Base-by-base conservation (phyloP, 1,284 basidiomycete genomes). In the Ustilago cynodontis region DNA sequence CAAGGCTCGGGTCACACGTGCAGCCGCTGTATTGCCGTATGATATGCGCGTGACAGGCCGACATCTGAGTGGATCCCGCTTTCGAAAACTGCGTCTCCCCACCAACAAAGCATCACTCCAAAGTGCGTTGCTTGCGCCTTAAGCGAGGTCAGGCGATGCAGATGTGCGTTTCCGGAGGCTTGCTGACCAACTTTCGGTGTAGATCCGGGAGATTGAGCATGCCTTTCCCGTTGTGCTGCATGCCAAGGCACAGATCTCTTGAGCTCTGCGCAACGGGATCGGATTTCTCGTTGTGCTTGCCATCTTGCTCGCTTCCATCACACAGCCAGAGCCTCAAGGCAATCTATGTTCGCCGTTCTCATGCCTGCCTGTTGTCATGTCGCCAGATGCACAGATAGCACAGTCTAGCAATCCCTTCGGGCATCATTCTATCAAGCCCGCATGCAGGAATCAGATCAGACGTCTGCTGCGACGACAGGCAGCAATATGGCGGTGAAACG, bases 11-110 rank as follows among this genome's bases (percentile, higher is more conserved):
- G 20, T 43, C 41, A 43, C 41, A 43, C 41, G 20, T 43, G 41
- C 41, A 43, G 41, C 8, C n/a, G n/a, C n/a, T 43, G 41, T 43
- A 16, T 43, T 22, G 41, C 41, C n/a, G 41, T n/a, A 43, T 43
- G 41, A 43, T 43, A 43, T 43, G 41, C 41, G 41, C 41, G 41
- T 43, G 41, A 43, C 41, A 43, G 41, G 41, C 41, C n/a, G 1
- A n/a, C 41, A 20, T 20, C 41, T n/a, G n/a, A 20, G 41, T 20
- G 5, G 18, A 16, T 39, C 37, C 37, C 9, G 37, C 18, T 11
- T 16, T n/a, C n/a, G n/a, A n/a, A n/a, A n/a, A n/a, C n/a, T n/a
- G n/a, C n/a, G n/a, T n/a, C n/a, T n/a, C n/a, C n/a, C 10, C 41
- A 43, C 8, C 41, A n/a, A 6, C 41, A n/a, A 20, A 7, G 5